These are phyloP conservation scores for Thielaviopsis populi DNA, from an alignment of 2,329 filamentous ascomycete genomes.

Conservation along the genomic window DNA sequence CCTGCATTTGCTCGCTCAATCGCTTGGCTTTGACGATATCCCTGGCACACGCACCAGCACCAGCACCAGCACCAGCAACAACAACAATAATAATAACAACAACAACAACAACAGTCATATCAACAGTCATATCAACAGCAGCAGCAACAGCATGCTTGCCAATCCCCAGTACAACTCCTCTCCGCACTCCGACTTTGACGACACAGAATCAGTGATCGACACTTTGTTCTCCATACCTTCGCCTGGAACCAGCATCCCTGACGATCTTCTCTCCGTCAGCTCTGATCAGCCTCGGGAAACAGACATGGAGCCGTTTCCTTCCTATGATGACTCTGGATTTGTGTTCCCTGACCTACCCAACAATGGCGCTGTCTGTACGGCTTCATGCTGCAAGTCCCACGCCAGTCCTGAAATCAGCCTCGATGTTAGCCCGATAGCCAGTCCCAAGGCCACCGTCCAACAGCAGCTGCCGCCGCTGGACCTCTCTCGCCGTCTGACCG, in stretches of 20 bases:
- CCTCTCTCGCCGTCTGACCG: not conserved
- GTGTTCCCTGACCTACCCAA: conserved; percentile 1
- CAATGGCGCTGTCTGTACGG: not conserved
- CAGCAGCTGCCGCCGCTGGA: not conserved
- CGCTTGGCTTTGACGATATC: not conserved
- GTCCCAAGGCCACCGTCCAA: not conserved
- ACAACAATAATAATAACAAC: not conserved
- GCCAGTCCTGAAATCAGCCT: not conserved
- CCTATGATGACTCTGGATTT: conserved; percentile 13
- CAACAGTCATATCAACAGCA: too few relatives aligned
- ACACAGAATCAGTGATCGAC: not conserved
- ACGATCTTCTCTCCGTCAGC: not conserved
- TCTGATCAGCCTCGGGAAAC: not conserved
- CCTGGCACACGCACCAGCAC: not conserved
- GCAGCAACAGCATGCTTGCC: not conserved
- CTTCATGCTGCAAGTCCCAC: not conserved
- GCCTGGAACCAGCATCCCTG: not conserved
- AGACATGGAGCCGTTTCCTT: conserved; percentile 13
- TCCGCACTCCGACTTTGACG: conserved; percentile 2
- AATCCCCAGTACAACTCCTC: not conserved
- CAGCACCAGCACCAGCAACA: not conserved
- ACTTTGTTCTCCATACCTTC: not conserved
- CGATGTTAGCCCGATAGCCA: not conserved
- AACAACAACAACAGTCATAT: too few relatives aligned
- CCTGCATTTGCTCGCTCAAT: not conserved